phyloP scores from a whole-genome alignment of 2,329 filamentous ascomycete species.

The Knufia fluminis region DNA sequence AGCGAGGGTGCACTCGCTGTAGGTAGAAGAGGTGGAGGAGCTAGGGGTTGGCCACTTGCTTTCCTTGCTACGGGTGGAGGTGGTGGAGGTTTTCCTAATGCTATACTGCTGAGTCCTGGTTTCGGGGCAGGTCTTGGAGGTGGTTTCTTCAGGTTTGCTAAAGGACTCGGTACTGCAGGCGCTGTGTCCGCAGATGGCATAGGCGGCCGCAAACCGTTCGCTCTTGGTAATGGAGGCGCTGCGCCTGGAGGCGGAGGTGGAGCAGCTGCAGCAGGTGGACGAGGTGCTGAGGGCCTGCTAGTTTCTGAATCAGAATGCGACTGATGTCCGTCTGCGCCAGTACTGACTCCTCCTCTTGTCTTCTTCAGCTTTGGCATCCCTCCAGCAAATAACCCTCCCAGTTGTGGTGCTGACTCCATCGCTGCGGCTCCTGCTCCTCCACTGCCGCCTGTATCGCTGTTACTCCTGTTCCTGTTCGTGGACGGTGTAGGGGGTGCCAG shows the following conservation, averaged over 20 bases:
- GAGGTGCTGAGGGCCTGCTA: constrained; percentile 41
- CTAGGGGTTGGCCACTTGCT: constrained; percentile 36
- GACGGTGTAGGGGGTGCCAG: constrained; percentile 62
- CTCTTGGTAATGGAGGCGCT: constrained; percentile 51
- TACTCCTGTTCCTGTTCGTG: constrained; percentile 63
- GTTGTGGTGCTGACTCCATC: constrained; percentile 61
- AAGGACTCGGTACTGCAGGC: constrained; percentile 42
- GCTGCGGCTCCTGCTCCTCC: constrained; percentile 37
- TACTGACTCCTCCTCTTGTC: constrained; percentile 71
- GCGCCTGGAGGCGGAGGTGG: constrained; percentile 42
- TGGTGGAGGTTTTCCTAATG: constrained; percentile 44
- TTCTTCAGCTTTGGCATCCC: constrained; percentile 95
- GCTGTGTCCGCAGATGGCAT: constrained; percentile 41
- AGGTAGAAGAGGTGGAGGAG: constrained; percentile 37
- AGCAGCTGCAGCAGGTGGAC: constrained; percentile 47
- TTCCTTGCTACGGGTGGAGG: constrained; percentile 50
- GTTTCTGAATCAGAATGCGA: constrained; percentile 78
- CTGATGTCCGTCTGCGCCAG: constrained; percentile 60
- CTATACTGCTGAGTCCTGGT: constrained; percentile 53
- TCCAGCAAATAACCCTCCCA: constrained; percentile 80
- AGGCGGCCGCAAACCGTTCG: constrained; percentile 41
- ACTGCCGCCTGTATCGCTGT: constrained; percentile 57
- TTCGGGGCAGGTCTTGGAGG: constrained; percentile 42
- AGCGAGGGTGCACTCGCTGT: constrained; percentile 32
- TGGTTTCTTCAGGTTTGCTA: constrained; percentile 52